Evolutionary conservation across 495 filamentous ascomycete species (phyloP).

Genomic region (Sphaerosporella brunnea): DNA sequence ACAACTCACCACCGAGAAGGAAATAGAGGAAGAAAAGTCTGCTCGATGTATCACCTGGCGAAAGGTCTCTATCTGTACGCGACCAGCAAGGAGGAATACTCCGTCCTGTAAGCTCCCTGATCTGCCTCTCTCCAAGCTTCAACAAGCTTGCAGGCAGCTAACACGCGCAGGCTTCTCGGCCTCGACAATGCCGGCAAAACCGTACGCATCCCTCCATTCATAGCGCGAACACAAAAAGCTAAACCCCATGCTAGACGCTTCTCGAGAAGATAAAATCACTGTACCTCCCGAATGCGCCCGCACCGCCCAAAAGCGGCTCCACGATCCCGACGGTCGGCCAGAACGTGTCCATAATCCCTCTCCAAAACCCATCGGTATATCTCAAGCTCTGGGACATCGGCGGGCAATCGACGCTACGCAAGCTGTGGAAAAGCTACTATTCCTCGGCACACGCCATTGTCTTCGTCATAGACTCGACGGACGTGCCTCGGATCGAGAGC

Average conservation of each 20-base stretch:
- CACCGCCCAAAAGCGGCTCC: constrained; percentile 39
- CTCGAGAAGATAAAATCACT: constrained; percentile 87
- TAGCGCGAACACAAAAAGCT: too few relatives aligned
- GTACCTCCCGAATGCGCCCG: constrained; percentile 47
- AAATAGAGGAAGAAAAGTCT: too few relatives aligned
- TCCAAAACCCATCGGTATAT: constrained; percentile 80
- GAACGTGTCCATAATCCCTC: constrained; percentile 75
- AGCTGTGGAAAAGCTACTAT: constrained; percentile 94
- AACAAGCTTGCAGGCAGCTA: too few relatives aligned
- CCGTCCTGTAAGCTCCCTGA: constrained; percentile 47
- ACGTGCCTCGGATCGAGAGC: constrained; percentile 67
- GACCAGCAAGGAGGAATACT: constrained; percentile 97
- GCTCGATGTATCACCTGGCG: constrained; percentile 96
- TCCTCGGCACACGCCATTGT: constrained; percentile 85
- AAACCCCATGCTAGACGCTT: constrained; percentile 40
- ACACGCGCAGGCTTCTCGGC: constrained; percentile 60
- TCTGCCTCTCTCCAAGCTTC: too few relatives aligned
- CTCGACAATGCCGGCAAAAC: constrained; percentile 98
- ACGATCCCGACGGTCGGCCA: constrained; percentile 96
- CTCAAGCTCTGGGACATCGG: constrained; percentile 98
- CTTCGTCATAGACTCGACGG: constrained; percentile 86
- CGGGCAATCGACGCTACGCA: constrained; percentile 72
- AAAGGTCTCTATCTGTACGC: constrained; percentile 87
- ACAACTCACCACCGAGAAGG: too few relatives aligned
- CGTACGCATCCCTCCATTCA: constrained; percentile 10